Conservation (phyloP, 139 green algal species). For the Limnomonas spitsbergensis region DNA sequence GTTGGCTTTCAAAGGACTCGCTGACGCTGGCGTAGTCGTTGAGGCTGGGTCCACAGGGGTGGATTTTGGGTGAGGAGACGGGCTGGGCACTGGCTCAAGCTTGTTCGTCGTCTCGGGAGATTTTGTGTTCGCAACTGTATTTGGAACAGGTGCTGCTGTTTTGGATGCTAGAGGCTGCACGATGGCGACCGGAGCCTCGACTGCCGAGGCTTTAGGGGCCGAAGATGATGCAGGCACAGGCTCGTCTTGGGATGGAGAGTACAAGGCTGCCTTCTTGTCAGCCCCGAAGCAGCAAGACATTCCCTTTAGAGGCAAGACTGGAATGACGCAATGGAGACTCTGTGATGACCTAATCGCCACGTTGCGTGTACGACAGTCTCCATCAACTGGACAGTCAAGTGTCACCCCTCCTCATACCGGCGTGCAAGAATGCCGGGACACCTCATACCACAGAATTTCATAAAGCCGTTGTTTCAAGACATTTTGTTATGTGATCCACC, state of each 20-base stretch:
- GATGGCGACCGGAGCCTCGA: background rate
- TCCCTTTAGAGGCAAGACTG: background rate
- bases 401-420: background rate
- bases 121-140: no score
- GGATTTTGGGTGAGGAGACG: no score
- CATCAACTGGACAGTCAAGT: background rate
- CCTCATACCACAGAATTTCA: background rate
- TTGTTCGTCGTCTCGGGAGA: no score
- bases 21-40: background rate
- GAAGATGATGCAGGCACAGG: background rate
- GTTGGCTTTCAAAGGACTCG: background rate
- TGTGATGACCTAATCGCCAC: background rate
- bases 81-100: no score
- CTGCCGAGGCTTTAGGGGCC: background rate
- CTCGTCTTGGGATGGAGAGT: background rate
- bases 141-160: background rate
- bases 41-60: no score
- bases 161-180: background rate
- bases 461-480: constrained; percentile 5
- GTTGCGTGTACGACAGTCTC: background rate
- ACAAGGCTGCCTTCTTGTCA: background rate
- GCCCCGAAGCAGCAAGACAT: background rate
- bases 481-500: no score
- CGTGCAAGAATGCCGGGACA: background rate
- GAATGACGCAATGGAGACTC: background rate